Percentiles rank a stretch among this genome's conserved stretches.
Conservation (phyloP, 169 alveolate species). For the Plasmodium vivax region DNA sequence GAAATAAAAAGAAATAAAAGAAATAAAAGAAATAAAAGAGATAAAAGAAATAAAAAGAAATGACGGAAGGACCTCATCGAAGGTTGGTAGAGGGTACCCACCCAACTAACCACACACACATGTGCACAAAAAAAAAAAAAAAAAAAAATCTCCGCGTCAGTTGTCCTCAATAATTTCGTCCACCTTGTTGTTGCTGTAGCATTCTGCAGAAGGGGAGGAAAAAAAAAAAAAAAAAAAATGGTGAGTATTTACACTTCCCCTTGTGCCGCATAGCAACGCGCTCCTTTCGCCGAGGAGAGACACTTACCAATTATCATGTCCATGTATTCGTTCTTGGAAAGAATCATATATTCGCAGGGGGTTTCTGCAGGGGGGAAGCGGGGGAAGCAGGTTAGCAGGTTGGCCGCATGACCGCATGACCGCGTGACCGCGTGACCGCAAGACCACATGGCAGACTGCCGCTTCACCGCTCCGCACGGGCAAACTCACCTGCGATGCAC, state of each 20-base stretch:
- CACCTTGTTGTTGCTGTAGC: conserved; percentile 59
- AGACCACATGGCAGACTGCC: no score
- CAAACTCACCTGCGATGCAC: conserved; percentile 48
- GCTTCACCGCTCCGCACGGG: no score
- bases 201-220: conserved; percentile 26
- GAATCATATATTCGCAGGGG: neutral
- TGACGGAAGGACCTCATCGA: neutral
- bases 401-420: neutral
- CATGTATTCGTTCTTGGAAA: conserved; percentile 52
- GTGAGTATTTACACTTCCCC: neutral
- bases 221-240: neutral
- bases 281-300: neutral
- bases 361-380: neutral
- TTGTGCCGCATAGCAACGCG: neutral
- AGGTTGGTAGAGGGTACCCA: neutral
- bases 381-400: neutral
- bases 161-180: conserved; percentile 38
- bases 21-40: neutral
- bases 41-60: neutral
- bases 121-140: neutral
- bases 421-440: neutral
- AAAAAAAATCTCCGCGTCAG: neutral
- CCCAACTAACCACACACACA: neutral
- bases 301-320: conserved; percentile 66
- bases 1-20: neutral